phyloP scores from a whole-genome alignment of 1,284 basidiomycete genomes.

The Apiotrichum montevideense region DNA sequence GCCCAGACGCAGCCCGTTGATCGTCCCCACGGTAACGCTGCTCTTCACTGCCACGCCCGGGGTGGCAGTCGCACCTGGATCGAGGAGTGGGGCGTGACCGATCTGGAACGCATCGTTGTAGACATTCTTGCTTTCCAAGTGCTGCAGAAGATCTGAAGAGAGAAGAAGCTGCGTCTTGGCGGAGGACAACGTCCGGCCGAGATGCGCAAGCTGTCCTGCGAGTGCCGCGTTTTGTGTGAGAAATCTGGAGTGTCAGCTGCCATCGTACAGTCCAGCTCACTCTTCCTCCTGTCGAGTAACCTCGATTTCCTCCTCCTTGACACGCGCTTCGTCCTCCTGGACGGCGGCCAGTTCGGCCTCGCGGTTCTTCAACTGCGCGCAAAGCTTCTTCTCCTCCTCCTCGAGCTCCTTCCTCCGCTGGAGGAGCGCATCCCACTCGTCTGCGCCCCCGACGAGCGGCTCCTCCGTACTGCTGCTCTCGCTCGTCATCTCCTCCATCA shows the following conservation, averaged over 20 bases:
- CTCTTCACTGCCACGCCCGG: constrained; percentile 4
- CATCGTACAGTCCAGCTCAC: constrained; percentile 41
- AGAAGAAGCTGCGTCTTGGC: constrained; percentile 41
- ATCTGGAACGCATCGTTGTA: constrained; percentile 99
- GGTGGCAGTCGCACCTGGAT: constrained; percentile 1
- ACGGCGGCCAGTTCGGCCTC: constrained; percentile 67
- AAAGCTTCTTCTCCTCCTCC: constrained; percentile 58
- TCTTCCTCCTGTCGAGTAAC: constrained; percentile 70
- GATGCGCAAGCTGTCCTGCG: constrained; percentile 19
- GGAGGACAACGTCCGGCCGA: constrained; percentile 20
- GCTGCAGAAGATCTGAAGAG: constrained; percentile 38
- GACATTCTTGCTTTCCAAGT: constrained; percentile 89
- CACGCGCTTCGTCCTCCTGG: constrained; percentile 64
- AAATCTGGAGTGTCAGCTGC: constrained; percentile 47
- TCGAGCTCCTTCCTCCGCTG: constrained; percentile 53
- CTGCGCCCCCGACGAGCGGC: constrained; percentile 34
- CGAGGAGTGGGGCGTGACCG: constrained; percentile 56
- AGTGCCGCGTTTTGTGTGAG: constrained; percentile 27
- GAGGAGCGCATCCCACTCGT: constrained; percentile 56
- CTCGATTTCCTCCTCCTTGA: constrained; percentile 65
- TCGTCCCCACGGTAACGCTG: constrained; percentile 73
- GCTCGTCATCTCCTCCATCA: constrained; percentile 10
- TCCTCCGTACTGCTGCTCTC: constrained; percentile 53
- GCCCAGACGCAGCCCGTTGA: constrained; percentile 89
- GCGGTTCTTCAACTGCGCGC: constrained; percentile 46